phyloP scores from a whole-genome alignment of 2,329 filamentous ascomycete species.

The Fusarium nygamai region DNA sequence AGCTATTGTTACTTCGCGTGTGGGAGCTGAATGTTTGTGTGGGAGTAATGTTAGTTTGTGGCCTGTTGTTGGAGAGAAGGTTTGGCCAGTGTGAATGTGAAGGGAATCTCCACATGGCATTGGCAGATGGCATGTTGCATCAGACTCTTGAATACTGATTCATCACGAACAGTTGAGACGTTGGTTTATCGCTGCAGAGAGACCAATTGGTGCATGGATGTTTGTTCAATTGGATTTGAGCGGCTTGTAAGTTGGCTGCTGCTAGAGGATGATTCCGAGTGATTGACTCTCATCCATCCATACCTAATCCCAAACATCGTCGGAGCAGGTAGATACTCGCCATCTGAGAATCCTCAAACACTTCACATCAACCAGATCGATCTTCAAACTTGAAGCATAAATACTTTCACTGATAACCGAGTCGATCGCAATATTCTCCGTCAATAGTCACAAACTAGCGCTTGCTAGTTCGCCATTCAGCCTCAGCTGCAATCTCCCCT shows the following conservation, averaged over 20 bases:
- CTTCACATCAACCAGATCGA: not conserved
- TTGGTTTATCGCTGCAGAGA: not conserved
- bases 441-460: not conserved
- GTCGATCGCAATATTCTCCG: not conserved
- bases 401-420: not conserved
- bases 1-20: not conserved
- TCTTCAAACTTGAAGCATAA: not conserved
- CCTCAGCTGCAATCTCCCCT: not conserved
- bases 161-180: not conserved
- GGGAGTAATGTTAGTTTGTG: not conserved
- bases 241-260: not conserved
- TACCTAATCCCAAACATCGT: not conserved
- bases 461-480: not conserved
- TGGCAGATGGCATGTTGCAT: not conserved
- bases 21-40: not conserved
- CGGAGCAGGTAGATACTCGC: not conserved
- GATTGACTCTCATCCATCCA: not conserved
- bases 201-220: not conserved
- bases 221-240: not conserved
- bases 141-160: not conserved
- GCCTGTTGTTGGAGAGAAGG: not conserved
- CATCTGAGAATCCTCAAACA: not conserved
- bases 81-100: not conserved
- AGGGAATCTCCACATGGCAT: not conserved
- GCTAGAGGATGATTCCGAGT: not conserved